These are phyloP conservation scores for Plantago lanceolata DNA, from an alignment of 305 asterid genomes.

Conservation along the genomic window DNA sequence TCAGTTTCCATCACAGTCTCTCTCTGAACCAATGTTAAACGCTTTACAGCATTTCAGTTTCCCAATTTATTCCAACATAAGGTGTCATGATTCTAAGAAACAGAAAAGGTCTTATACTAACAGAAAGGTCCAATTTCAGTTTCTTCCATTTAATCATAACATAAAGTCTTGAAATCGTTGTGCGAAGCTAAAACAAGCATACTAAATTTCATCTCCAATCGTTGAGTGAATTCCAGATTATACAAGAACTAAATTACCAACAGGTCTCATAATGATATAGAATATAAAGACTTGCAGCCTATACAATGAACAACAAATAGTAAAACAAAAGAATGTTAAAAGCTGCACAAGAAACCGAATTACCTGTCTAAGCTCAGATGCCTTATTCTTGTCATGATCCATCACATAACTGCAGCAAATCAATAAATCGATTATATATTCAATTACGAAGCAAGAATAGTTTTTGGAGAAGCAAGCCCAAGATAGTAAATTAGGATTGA, in stretches of 20 bases:
- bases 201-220: neutral
- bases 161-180: neutral
- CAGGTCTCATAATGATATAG: neutral
- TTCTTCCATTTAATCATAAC: neutral
- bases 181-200: neutral
- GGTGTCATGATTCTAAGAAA: neutral
- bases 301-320: slow-evolving; percentile 14
- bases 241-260: slow-evolving; percentile 1
- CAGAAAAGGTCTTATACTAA: no score
- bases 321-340: no score
- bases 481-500: slow-evolving; percentile 8
- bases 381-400: slow-evolving; percentile 81
- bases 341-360: no score
- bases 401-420: slow-evolving; percentile 69
- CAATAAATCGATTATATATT: slow-evolving; percentile 17
- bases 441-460: neutral
- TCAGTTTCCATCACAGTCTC: no score
- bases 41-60: no score
- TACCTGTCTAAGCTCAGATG: slow-evolving; percentile 92
- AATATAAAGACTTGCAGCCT: slow-evolving; percentile 7
- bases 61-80: neutral
- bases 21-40: no score
- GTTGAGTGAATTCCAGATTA: slow-evolving; percentile 17
- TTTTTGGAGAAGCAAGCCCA: slow-evolving; percentile 9
- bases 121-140: no score